phyloP scores from a whole-genome alignment of 2,329 filamentous ascomycete genomes.

The Ascochyta koolunga region DNA sequence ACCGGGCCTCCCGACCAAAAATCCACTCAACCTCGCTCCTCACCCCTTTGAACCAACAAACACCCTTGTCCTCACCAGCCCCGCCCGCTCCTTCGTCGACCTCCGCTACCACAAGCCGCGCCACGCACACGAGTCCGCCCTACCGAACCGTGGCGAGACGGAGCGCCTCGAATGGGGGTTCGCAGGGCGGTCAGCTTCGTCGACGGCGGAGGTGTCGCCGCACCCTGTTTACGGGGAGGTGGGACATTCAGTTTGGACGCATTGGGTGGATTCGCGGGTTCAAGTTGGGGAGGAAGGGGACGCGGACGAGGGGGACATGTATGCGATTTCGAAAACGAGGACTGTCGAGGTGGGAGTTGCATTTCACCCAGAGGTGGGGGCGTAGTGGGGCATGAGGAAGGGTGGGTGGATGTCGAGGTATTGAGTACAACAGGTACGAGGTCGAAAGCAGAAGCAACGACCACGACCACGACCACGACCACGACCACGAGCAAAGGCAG shows the following conservation, averaged over 20 bases:
- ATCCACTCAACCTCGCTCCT: conserved; percentile 32
- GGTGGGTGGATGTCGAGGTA: conserved; percentile 63
- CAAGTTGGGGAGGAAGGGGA: conserved; percentile 36
- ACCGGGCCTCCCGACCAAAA: conserved; percentile 27
- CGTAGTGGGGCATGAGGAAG: conserved; percentile 66
- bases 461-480: too few species aligned
- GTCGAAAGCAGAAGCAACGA: too few species aligned
- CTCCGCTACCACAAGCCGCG: conserved; percentile 57
- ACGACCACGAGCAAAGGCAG: conserved; percentile 17
- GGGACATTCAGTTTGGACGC: conserved; percentile 55
- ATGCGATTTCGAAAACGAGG: conserved; percentile 38
- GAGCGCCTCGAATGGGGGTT: conserved; percentile 69
- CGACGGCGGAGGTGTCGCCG: not conserved
- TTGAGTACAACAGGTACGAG: conserved; percentile 4
- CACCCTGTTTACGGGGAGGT: not conserved
- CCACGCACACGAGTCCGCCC: conserved; percentile 9
- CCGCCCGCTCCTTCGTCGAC: conserved; percentile 64
- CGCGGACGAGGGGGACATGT: conserved; percentile 63
- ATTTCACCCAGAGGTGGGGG: conserved; percentile 62
- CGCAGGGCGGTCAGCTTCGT: conserved; percentile 57
- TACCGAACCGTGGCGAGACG: conserved; percentile 35
- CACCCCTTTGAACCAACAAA: conserved; percentile 62
- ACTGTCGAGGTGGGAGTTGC: conserved; percentile 63
- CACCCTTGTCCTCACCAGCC: conserved; percentile 69
- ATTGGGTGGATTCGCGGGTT: conserved; percentile 65